A percentile compares a stretch with the other conserved stretches of the same genome.
phyloP scores from a whole-genome alignment of 352 stramenopile species.

The Globisporangium parvum region DNA sequence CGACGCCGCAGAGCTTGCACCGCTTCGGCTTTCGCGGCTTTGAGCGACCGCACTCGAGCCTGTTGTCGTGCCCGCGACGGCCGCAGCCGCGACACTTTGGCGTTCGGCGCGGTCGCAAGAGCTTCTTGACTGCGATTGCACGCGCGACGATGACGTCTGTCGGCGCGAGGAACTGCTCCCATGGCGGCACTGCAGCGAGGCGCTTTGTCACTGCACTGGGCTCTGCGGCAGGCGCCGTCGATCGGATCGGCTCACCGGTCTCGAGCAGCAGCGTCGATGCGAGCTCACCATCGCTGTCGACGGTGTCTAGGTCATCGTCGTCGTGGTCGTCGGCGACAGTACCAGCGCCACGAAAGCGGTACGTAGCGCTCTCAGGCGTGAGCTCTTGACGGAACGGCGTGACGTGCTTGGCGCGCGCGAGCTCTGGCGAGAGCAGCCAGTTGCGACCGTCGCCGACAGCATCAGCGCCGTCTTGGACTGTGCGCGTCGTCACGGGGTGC shows the following conservation, averaged over 20 bases:
- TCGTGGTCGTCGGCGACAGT: neutral
- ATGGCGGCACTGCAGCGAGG: neutral
- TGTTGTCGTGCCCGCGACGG: neutral
- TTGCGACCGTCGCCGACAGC: slow-evolving; percentile 38
- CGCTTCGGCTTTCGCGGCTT: neutral
- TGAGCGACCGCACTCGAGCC: neutral
- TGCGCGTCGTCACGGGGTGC: slow-evolving; percentile 20
- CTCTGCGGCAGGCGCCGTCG: neutral
- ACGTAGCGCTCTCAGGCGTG: neutral
- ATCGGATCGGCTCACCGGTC: slow-evolving; percentile 1
- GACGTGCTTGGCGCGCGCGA: slow-evolving; percentile 1
- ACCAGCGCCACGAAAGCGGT: neutral
- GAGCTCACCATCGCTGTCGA: neutral
- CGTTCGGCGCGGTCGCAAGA: neutral
- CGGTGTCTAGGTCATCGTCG: too few species aligned
- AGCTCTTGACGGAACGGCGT: slow-evolving; percentile 9
- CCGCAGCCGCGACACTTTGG: neutral
- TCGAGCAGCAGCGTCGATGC: slow-evolving; percentile 8
- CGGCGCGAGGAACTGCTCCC: slow-evolving; percentile 3
- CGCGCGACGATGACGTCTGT: neutral
- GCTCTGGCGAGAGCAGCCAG: slow-evolving; percentile 28
- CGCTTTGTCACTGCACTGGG: neutral
- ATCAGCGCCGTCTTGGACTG: slow-evolving; percentile 24
- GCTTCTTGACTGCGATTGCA: neutral
- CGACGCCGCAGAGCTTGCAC: slow-evolving; percentile 1